These are phyloP conservation scores for Penicillium sp. DNA, from an alignment of 2,329 filamentous ascomycete genomes.

Conservation along the genomic window DNA sequence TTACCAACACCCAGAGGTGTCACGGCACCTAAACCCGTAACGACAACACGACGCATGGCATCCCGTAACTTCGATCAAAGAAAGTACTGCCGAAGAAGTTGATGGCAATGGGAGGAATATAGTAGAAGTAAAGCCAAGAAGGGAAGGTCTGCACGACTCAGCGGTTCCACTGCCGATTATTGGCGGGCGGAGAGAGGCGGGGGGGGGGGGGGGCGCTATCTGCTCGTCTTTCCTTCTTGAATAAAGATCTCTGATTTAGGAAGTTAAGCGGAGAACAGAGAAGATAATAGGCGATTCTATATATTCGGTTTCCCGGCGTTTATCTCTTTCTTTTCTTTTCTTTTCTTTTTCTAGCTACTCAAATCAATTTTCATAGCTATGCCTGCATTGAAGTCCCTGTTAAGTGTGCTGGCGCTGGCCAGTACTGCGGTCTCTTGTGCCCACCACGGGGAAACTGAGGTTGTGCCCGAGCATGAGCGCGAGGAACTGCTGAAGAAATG, in stretches of 20 bases:
- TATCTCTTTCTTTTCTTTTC: constrained; percentile 4
- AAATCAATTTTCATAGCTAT: constrained; percentile 18
- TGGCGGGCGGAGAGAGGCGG: constrained; percentile 18
- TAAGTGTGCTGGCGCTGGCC: constrained; percentile 35
- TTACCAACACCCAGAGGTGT: constrained; percentile 77
- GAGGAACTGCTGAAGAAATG: constrained; percentile 49
- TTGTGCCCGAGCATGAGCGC: constrained; percentile 38
- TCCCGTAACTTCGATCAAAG: constrained; percentile 2
- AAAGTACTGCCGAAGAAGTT: background rate
- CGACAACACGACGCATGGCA: constrained; percentile 66
- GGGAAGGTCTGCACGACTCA: constrained; percentile 40
- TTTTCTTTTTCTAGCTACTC: constrained; percentile 1
- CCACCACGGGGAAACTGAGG: constrained; percentile 44
- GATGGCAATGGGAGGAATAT: background rate
- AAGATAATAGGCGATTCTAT: background rate
- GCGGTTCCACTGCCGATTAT: constrained; percentile 2
- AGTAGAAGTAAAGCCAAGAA: constrained; percentile 29
- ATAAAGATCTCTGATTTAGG: constrained; percentile 17
- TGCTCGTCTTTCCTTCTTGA: constrained; percentile 24
- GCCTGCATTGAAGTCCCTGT: constrained; percentile 29
- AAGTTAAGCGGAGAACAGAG: constrained; percentile 16
- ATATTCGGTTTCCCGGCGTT: background rate
- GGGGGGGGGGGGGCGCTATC: constrained; percentile 22
- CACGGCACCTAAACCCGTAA: constrained; percentile 79
- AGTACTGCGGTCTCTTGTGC: constrained; percentile 35